Evolutionary conservation across 148 eudicot genomes (phyloP).

Genomic region (Nepenthes mirabilis): DNA sequence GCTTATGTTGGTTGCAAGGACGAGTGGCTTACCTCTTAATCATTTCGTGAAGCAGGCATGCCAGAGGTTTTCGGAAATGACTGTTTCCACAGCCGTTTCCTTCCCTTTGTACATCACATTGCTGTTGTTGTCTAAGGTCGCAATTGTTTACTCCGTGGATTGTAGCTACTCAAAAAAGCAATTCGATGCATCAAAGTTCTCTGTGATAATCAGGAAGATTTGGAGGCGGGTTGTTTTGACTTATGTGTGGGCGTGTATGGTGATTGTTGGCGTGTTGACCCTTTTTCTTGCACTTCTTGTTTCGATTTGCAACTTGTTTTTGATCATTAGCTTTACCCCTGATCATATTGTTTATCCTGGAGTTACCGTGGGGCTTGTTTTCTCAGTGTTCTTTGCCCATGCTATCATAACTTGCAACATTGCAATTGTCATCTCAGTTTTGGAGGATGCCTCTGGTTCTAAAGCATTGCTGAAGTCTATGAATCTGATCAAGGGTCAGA

Average conservation of each 20-base stretch:
- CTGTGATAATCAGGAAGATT: slow-evolving; percentile 36
- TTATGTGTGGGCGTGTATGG: slow-evolving; percentile 54
- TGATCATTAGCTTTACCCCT: slow-evolving; percentile 35
- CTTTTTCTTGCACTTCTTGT: slow-evolving; percentile 51
- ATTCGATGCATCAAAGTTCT: slow-evolving; percentile 49
- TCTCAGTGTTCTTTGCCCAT: slow-evolving; percentile 31
- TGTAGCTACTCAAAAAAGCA: slow-evolving; percentile 71
- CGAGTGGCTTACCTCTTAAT: slow-evolving; percentile 67
- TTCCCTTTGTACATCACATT: slow-evolving; percentile 69
- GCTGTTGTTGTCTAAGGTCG: slow-evolving; percentile 68
- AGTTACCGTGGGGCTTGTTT: slow-evolving; percentile 21
- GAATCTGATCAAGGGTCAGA: slow-evolving; percentile 22
- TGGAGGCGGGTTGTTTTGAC: slow-evolving; percentile 72
- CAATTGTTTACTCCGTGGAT: slow-evolving; percentile 69
- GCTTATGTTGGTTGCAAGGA: slow-evolving; percentile 51
- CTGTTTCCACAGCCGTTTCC: slow-evolving; percentile 47
- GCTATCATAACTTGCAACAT: slow-evolving; percentile 30
- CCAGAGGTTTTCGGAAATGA: slow-evolving; percentile 58
- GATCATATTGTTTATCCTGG: slow-evolving; percentile 46
- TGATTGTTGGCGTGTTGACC: slow-evolving; percentile 48
- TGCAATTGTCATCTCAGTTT: slow-evolving; percentile 27
- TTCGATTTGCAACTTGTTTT: slow-evolving; percentile 43
- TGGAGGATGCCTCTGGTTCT: slow-evolving; percentile 36
- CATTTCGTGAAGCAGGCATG: slow-evolving; percentile 62
- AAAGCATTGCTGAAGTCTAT: slow-evolving; percentile 31